Evolutionary conservation across 2,329 filamentous ascomycete genomes (phyloP).

Genomic region (Ophiostoma sp.): DNA sequence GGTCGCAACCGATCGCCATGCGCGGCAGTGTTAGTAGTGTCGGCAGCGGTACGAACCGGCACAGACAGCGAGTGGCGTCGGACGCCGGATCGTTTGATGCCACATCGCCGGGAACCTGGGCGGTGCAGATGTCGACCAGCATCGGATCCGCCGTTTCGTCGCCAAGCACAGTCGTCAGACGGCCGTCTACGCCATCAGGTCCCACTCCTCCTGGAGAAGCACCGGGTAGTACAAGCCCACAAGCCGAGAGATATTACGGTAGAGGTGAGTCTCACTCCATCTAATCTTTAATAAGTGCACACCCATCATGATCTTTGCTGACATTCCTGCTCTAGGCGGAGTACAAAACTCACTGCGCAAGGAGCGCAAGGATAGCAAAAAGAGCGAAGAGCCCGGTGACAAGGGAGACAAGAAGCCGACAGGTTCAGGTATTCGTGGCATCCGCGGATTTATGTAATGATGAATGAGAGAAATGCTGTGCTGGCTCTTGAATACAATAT

Average conservation of each 20-base stretch:
- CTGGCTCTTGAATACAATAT: neutral
- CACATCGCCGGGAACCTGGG: constrained; percentile 7
- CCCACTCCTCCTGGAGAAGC: neutral
- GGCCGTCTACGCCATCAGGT: constrained; percentile 43
- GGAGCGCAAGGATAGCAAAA: constrained; percentile 53
- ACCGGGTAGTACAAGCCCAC: constrained; percentile 41
- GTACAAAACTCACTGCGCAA: constrained; percentile 51
- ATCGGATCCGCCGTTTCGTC: constrained; percentile 31
- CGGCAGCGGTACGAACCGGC: neutral
- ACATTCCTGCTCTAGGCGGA: constrained; percentile 40
- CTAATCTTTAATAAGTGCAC: neutral
- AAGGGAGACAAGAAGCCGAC: constrained; percentile 46
- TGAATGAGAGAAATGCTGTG: neutral
- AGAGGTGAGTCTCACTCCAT: constrained; percentile 46
- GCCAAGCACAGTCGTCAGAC: constrained; percentile 34
- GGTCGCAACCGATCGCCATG: constrained; percentile 41
- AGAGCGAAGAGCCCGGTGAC: constrained; percentile 46
- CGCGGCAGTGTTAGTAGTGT: constrained; percentile 13
- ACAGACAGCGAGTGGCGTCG: constrained; percentile 46
- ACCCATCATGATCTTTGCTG: neutral
- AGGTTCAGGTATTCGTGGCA: constrained; percentile 39
- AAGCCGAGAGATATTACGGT: constrained; percentile 45
- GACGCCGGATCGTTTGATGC: constrained; percentile 46
- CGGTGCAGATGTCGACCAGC: constrained; percentile 40
- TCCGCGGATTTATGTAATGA: constrained; percentile 40